These are phyloP conservation scores for Carnegiea gigantea DNA, from an alignment of 179 eudicot species.

Conservation along the genomic window DNA sequence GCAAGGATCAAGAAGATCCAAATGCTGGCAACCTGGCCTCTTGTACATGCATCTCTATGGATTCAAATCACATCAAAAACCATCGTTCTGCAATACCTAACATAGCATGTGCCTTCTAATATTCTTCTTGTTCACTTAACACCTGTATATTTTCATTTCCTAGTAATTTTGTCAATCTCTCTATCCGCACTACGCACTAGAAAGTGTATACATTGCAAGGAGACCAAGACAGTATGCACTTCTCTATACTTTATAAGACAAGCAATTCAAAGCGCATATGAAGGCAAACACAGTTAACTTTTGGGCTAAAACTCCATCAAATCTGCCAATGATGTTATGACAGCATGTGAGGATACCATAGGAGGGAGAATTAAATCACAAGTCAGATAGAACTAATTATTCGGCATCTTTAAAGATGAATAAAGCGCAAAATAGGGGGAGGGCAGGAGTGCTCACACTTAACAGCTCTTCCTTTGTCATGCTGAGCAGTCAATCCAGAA, in stretches of 20 bases:
- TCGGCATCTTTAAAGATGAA: conserved; percentile 20
- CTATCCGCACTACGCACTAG: background rate
- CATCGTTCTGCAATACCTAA: background rate
- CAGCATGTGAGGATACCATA: background rate
- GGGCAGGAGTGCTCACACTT: conserved; percentile 51
- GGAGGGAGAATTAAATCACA: background rate
- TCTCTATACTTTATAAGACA: background rate
- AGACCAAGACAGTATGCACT: background rate
- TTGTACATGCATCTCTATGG: too few species aligned
- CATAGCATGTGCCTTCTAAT: background rate
- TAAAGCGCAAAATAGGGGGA: background rate
- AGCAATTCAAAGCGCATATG: background rate
- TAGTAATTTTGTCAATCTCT: background rate
- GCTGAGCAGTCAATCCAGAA: conserved; percentile 75
- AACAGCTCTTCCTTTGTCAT: conserved; percentile 64
- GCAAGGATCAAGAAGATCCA: too few species aligned
- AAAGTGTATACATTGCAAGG: background rate
- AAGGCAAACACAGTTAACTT: background rate
- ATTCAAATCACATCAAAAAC: too few species aligned
- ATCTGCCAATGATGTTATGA: background rate
- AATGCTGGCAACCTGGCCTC: too few species aligned
- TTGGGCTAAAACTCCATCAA: background rate
- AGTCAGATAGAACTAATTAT: background rate
- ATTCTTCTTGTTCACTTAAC: background rate
- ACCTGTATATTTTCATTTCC: background rate